A percentile compares a stretch with the other conserved stretches of the same genome.
These are phyloP conservation scores for Aspergillus pseudoterreus DNA, from an alignment of 2,329 filamentous ascomycete genomes.

Conservation along the genomic window DNA sequence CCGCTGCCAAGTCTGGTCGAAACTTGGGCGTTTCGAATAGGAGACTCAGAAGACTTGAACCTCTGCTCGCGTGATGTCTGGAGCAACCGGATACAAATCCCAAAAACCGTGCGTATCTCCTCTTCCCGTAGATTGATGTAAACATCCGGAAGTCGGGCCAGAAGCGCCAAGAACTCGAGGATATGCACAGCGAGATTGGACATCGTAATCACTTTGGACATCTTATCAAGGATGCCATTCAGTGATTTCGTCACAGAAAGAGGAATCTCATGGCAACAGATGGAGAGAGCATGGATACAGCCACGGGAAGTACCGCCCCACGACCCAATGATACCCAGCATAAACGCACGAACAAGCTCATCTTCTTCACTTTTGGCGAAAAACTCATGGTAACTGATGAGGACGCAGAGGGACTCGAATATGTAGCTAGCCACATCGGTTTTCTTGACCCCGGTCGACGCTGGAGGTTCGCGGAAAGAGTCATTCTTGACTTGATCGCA, in stretches of 20 bases:
- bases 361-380: conserved; percentile 84
- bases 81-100: conserved; percentile 89
- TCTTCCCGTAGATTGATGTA: conserved; percentile 88
- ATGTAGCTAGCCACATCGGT: conserved; percentile 86
- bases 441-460: conserved; percentile 73
- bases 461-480: conserved; percentile 76
- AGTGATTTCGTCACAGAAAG: conserved; percentile 81
- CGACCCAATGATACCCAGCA: conserved; percentile 70
- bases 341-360: conserved; percentile 81
- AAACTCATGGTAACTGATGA: conserved; percentile 84
- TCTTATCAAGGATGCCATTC: conserved; percentile 81
- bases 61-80: conserved; percentile 73
- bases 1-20: conserved; percentile 42
- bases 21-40: conserved; percentile 31
- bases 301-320: conserved; percentile 85
- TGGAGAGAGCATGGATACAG: conserved; percentile 90
- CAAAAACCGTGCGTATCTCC: conserved; percentile 91
- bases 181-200: conserved; percentile 90
- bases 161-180: conserved; percentile 85
- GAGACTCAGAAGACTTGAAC: conserved; percentile 30
- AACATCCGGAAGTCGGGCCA: conserved; percentile 78
- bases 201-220: conserved; percentile 95
- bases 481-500: conserved; percentile 80
- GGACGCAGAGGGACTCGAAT: conserved; percentile 79
- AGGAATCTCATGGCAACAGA: conserved; percentile 93